These are phyloP conservation scores for Ramichloridium luteum DNA, from an alignment of 2,329 filamentous ascomycete genomes.

Conservation along the genomic window DNA sequence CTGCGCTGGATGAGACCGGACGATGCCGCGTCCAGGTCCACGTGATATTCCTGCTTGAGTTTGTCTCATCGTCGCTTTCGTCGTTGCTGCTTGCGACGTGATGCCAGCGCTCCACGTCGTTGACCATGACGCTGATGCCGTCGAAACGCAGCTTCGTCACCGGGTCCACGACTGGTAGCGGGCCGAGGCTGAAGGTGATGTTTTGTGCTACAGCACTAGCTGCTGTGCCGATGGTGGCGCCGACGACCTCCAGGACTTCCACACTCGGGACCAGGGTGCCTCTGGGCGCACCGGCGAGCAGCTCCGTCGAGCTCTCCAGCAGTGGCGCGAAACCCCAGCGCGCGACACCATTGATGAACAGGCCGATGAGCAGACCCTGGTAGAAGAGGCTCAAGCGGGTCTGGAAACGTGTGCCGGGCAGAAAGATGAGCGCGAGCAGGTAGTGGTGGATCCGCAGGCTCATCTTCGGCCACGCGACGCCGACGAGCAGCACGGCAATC, in stretches of 20 bases:
- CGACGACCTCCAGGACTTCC: constrained; percentile 34
- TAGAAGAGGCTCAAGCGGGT: constrained; percentile 75
- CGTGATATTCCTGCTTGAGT: constrained; percentile 12
- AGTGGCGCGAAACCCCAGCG: constrained; percentile 88
- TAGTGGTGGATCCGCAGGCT: constrained; percentile 91
- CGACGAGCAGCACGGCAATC: constrained; percentile 51
- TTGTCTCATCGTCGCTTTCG: neutral
- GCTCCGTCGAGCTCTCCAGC: constrained; percentile 65
- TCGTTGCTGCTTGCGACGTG: constrained; percentile 50
- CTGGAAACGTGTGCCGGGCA: constrained; percentile 80
- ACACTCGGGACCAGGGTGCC: constrained; percentile 48
- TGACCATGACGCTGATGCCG: constrained; percentile 68
- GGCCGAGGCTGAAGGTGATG: constrained; percentile 51
- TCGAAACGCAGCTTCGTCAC: constrained; percentile 45
- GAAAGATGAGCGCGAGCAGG: constrained; percentile 71
- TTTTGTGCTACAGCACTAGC: constrained; percentile 37
- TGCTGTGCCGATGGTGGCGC: constrained; percentile 31
- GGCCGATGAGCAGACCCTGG: constrained; percentile 76
- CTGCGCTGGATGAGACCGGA: constrained; percentile 7
- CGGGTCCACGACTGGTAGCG: constrained; percentile 25
- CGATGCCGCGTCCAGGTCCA: constrained; percentile 26
- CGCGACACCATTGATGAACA: constrained; percentile 89
- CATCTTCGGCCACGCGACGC: constrained; percentile 61
- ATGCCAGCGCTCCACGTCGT: constrained; percentile 73
- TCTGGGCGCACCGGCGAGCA: constrained; percentile 45